These are phyloP conservation scores for Bacterosira constricta DNA, from an alignment of 108 stramenopile genomes.

Conservation along the genomic window DNA sequence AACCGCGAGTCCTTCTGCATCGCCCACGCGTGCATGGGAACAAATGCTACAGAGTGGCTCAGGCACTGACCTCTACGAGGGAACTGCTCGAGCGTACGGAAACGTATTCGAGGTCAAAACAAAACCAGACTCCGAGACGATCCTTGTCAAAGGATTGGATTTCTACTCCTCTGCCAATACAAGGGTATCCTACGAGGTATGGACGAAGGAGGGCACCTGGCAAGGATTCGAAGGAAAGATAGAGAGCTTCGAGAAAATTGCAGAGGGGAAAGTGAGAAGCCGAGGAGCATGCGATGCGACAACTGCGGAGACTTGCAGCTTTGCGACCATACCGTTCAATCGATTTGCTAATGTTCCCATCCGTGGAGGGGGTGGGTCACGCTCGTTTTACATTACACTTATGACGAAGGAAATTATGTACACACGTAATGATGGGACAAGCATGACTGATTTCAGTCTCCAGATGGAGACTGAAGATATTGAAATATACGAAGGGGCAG, in stretches of 20 bases:
- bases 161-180: background rate
- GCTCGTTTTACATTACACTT: slow-evolving; percentile 9
- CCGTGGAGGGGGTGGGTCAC: background rate
- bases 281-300: background rate
- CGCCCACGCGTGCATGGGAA: background rate
- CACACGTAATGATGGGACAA: background rate
- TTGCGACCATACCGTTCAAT: background rate
- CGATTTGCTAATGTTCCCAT: background rate
- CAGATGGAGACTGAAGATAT: background rate
- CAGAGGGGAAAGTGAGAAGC: background rate
- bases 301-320: background rate
- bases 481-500: slow-evolving; percentile 17
- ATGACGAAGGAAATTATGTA: background rate
- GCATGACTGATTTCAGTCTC: background rate
- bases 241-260: slow-evolving; percentile 1
- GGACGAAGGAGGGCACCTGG: slow-evolving; percentile 7
- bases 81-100: background rate
- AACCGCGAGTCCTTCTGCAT: too few species aligned
- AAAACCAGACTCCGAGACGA: background rate
- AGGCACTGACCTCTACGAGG: background rate
- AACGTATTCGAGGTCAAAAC: slow-evolving; percentile 1
- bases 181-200: slow-evolving; percentile 1
- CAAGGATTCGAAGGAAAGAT: background rate
- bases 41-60: background rate
- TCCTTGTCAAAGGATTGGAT: background rate